phyloP scores from a whole-genome alignment of 129 eudicot genomes.

The Heracleum sosnowskyi region DNA sequence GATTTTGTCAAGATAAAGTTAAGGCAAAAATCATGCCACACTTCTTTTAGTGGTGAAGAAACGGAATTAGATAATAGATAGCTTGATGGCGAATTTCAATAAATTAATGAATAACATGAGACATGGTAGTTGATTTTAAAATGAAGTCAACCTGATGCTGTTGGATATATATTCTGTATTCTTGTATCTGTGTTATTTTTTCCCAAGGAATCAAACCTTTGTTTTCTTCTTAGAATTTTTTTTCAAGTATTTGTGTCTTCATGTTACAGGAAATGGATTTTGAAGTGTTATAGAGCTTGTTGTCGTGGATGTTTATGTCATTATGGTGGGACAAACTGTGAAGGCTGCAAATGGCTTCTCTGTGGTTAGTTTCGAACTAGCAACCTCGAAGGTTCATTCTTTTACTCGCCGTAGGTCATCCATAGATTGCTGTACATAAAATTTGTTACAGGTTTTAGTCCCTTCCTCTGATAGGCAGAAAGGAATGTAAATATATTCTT shows the following conservation, averaged over 20 bases:
- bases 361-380: background rate
- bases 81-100: background rate
- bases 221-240: background rate
- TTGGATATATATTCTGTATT: background rate
- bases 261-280: conserved; percentile 43
- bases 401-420: background rate
- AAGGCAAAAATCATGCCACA: background rate
- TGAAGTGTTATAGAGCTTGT: conserved; percentile 19
- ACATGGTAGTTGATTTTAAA: background rate
- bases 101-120: no score
- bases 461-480: background rate
- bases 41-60: background rate
- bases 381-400: background rate
- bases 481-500: conserved; percentile 4
- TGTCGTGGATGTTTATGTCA: background rate
- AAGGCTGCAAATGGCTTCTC: background rate
- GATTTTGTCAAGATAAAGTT: background rate
- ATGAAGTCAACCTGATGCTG: background rate
- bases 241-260: background rate
- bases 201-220: background rate
- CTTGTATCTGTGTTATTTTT: background rate
- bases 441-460: background rate
- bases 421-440: background rate
- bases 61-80: background rate
- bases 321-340: background rate